phyloP scores from a whole-genome alignment of 139 green algal genomes.

The Chlamydomonas incerta region DNA sequence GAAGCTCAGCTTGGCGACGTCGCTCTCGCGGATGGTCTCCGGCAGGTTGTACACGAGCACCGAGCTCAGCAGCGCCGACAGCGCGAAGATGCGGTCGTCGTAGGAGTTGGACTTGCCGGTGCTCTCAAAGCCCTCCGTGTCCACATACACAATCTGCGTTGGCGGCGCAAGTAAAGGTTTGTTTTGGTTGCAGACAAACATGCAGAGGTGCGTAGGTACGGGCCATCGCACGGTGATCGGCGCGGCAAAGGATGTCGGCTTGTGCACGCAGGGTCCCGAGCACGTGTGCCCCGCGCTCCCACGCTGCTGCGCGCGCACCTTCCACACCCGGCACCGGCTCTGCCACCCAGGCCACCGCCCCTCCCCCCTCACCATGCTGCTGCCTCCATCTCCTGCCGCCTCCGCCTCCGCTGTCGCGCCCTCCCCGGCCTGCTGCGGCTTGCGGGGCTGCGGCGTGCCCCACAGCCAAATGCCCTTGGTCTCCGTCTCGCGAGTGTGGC shows the following conservation, averaged over 20 bases:
- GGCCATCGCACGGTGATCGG: no score
- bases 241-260: neutral
- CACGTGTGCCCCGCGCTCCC: no score
- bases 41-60: slow-evolving; percentile 93
- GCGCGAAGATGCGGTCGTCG: slow-evolving; percentile 96
- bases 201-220: no score
- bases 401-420: neutral
- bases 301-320: no score
- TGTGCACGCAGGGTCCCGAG: neutral
- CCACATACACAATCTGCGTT: slow-evolving; percentile 87
- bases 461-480: slow-evolving; percentile 97
- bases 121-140: slow-evolving; percentile 96
- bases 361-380: neutral
- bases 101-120: slow-evolving; percentile 91
- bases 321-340: no score
- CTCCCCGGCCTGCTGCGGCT: neutral
- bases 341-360: neutral
- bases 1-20: slow-evolving; percentile 94
- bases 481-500: slow-evolving; percentile 91
- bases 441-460: slow-evolving; percentile 67
- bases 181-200: no score
- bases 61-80: slow-evolving; percentile 80
- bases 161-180: no score
- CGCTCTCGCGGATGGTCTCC: slow-evolving; percentile 88
- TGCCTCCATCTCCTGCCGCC: neutral